Evolutionary conservation across 768 basidiomycete genomes (phyloP), one percentile per base, ranked within the genome.

Genomic region (Dioszegia hungarica): DNA sequence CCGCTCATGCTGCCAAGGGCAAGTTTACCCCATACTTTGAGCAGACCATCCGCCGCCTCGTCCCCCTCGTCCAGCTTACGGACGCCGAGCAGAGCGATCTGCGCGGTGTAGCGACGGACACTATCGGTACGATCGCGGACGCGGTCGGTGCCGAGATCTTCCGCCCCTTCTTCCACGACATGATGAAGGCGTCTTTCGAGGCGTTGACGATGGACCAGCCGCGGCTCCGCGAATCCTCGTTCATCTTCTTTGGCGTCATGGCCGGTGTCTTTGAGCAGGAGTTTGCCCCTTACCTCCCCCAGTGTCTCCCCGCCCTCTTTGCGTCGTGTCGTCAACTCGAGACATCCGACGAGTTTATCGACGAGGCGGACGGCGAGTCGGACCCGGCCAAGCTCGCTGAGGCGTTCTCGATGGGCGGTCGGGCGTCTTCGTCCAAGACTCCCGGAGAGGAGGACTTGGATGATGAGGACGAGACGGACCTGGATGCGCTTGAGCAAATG

Each of bases 191-290:
- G 64, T 91, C 93, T 2, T 92, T 97, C 81, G 83, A 87, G 62
- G 92, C 89, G 43, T 83, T 92, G 55, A 84, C 87, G 60, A 83
- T 90, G 77, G 89, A 89, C 54, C 76, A 77, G 63, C 89, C 87
- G 63, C 82, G 92, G 59, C 80, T 98, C 59, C 82, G 89, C 68
- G 95, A 99, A 76, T 95, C 92, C 78, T 89, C 87, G 70, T 98
- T 95, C 85, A 79, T 99, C 63, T 97, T 97, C 84, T 98, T 98
- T 68, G 90, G 92, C 54, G 91, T 94, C 61, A 93, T 99, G 88
- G 89, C 92, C n/a, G 83, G 88, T 45, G 91, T 99, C 17, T 99
- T 95, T 70, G 89, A 85, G 46, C 90, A 90, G 56, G 92, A 98
- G 68, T 98, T 98, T 67, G 86, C 90, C 1, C 81, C 82, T 2